These are phyloP conservation scores for Balamuthia mandrillaris DNA, from an alignment of 208 protist genomes.

Conservation along the genomic window DNA sequence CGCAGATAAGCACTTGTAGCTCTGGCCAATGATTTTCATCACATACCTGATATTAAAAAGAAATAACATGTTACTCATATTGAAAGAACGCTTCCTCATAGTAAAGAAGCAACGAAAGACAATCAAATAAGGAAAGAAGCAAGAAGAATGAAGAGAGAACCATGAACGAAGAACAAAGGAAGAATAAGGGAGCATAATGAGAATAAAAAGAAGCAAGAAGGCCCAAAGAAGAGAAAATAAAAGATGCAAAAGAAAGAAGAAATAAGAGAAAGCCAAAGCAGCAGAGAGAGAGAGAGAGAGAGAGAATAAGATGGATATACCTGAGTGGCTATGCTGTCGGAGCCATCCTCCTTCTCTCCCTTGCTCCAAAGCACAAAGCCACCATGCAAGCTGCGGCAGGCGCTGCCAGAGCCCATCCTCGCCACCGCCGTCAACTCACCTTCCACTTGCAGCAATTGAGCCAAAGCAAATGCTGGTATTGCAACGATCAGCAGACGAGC, in stretches of 20 bases:
- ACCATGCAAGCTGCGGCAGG: conserved; percentile 94
- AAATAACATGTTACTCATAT: background rate
- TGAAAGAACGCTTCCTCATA: background rate
- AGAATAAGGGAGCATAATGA: background rate
- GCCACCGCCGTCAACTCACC: conserved; percentile 84
- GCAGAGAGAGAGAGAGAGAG: background rate
- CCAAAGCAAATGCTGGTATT: background rate
- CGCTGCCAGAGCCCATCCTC: conserved; percentile 73
- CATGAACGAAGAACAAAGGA: background rate
- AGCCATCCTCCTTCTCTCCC: conserved; percentile 76
- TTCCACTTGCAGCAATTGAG: conserved; percentile 33
- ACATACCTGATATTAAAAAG: conserved; percentile 61
- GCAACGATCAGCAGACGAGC: too few species aligned
- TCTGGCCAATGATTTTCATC: conserved; percentile 86
- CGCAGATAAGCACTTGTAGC: conserved; percentile 76
- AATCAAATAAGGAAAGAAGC: background rate
- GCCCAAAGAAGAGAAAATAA: too few species aligned
- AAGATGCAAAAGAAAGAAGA: too few species aligned
- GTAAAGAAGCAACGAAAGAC: background rate
- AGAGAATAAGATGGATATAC: conserved; percentile 19
- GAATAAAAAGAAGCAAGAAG: too few species aligned
- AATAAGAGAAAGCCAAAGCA: background rate
- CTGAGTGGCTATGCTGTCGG: conserved; percentile 87
- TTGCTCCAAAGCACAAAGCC: conserved; percentile 97
- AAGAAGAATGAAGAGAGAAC: background rate